These are phyloP conservation scores for Diplodia scrobiculata DNA, from an alignment of 2,329 filamentous ascomycete species.

Conservation along the genomic window DNA sequence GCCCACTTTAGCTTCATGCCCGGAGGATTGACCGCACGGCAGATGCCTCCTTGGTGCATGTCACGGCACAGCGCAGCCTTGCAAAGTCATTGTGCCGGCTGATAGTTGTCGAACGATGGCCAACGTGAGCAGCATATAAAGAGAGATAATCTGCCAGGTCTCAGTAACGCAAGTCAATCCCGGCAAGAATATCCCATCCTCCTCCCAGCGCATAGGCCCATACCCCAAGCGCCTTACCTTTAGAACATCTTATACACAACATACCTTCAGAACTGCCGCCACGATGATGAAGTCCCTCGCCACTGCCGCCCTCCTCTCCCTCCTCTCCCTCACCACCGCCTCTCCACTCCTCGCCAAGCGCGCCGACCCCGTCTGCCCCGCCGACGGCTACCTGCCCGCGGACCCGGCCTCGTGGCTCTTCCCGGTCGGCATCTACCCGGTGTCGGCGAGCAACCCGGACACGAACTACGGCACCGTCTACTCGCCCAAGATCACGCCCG, in stretches of 20 bases:
- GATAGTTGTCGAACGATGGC: background rate
- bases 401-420: conserved; percentile 28
- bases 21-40: background rate
- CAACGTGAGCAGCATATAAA: background rate
- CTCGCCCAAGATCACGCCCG: conserved; percentile 32
- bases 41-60: background rate
- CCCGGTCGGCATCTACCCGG: conserved; percentile 30
- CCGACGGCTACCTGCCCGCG: conserved; percentile 30
- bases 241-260: background rate
- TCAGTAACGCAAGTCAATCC: background rate
- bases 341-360: conserved; percentile 26
- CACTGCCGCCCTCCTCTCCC: conserved; percentile 35
- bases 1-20: background rate
- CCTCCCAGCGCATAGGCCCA: background rate
- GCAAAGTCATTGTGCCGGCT: background rate
- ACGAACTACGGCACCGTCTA: conserved; percentile 31
- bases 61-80: background rate
- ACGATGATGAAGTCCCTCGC: conserved; percentile 43
- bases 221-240: background rate
- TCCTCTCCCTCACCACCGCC: conserved; percentile 26
- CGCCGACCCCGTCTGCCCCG: conserved; percentile 29
- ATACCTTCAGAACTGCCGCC: background rate
- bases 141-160: too few relatives aligned
- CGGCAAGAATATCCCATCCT: background rate
- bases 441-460: conserved; percentile 31